A percentile compares a stretch with the other conserved stretches of the same genome.
Evolutionary conservation across 2,329 filamentous ascomycete species (phyloP).

Genomic region (Biscogniauxia marginata): DNA sequence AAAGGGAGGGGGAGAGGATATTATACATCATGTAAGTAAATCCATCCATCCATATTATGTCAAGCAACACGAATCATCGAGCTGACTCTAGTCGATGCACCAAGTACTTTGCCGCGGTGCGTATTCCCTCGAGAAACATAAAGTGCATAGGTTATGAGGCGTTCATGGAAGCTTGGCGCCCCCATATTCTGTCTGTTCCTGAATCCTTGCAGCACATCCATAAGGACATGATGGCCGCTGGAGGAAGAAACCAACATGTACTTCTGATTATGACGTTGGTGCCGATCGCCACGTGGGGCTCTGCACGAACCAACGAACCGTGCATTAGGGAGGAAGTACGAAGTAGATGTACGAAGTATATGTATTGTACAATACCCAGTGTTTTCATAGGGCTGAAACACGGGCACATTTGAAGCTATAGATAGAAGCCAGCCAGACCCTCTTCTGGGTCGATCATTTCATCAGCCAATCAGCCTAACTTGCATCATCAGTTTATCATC

Average conservation of each 20-base stretch:
- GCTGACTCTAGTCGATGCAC: not conserved
- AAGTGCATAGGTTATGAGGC: not conserved
- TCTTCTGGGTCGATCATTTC: not conserved
- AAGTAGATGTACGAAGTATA: too few species aligned
- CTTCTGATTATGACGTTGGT: not conserved
- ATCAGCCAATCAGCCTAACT: not conserved
- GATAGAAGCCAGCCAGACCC: not conserved
- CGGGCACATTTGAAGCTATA: not conserved
- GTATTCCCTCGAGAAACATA: not conserved
- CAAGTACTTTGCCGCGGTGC: not conserved
- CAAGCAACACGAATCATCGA: not conserved
- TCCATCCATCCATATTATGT: too few species aligned
- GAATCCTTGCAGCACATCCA: not conserved
- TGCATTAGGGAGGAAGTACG: not conserved
- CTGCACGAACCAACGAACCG: too few species aligned
- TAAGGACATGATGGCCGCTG: not conserved
- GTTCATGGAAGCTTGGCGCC: not conserved
- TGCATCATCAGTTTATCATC: not conserved
- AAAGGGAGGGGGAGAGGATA: too few species aligned
- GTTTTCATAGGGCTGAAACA: not conserved
- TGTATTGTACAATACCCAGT: not conserved
- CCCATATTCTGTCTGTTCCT: not conserved
- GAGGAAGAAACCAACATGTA: not conserved
- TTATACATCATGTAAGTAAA: not conserved
- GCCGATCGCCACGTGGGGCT: not conserved